These are phyloP conservation scores for Cucumis cinereus DNA, from an alignment of 306 rosid genomes.

Conservation along the genomic window DNA sequence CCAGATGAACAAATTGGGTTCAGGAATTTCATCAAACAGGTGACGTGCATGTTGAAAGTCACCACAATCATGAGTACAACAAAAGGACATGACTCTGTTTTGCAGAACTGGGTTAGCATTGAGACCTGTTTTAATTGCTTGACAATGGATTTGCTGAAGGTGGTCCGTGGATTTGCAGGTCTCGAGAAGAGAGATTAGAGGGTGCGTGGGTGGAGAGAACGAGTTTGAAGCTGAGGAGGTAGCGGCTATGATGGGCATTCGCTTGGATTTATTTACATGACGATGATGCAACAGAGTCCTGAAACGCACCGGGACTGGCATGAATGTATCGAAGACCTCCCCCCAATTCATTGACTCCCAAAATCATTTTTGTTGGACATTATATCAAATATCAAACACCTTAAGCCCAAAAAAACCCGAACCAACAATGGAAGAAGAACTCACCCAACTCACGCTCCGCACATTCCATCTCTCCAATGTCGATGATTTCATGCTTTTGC, in stretches of 20 bases:
- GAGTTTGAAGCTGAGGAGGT: constrained; percentile 8
- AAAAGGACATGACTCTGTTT: constrained; percentile 26
- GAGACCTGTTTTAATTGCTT: constrained; percentile 36
- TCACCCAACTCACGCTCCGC: no score
- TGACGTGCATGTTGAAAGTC: constrained; percentile 45
- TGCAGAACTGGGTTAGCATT: constrained; percentile 24
- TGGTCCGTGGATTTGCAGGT: constrained; percentile 51
- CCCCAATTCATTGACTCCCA: no score
- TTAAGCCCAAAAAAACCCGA: no score
- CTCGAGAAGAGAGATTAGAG: constrained; percentile 21
- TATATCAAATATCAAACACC: no score
- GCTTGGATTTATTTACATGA: constrained; percentile 10
- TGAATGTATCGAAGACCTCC: background rate
- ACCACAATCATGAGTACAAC: constrained; percentile 37
- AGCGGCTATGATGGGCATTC: constrained; percentile 19
- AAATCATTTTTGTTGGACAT: no score
- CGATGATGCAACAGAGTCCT: constrained; percentile 12
- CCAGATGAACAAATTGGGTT: constrained; percentile 53
- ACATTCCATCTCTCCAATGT: no score
- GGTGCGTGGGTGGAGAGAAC: background rate
- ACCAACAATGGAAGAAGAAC: no score
- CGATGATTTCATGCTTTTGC: no score
- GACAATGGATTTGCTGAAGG: constrained; percentile 61
- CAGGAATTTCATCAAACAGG: constrained; percentile 50
- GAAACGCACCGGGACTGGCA: constrained; percentile 1